phyloP scores from a whole-genome alignment of 345 rosid genomes.

The Syzygium oleosum region DNA sequence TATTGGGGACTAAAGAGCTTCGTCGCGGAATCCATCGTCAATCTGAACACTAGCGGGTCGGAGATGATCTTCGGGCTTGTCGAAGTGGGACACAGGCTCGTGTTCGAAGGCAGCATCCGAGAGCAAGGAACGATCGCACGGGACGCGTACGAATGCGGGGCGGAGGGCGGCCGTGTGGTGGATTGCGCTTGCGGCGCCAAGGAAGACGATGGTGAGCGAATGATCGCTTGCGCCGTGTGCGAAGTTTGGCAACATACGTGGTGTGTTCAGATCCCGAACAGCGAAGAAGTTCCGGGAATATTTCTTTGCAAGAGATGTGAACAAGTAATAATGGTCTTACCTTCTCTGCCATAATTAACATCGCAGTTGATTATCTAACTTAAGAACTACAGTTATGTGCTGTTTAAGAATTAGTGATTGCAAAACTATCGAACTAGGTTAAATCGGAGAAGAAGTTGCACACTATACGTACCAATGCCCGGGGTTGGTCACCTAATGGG shows the following conservation, averaged over 20 bases:
- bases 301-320: conserved; percentile 86
- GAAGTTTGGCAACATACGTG: conserved; percentile 87
- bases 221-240: conserved; percentile 79
- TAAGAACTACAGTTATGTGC: not conserved
- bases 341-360: conserved; percentile 40
- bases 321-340: conserved; percentile 46
- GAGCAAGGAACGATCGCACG: conserved; percentile 10
- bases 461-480: not conserved
- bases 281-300: conserved; percentile 58
- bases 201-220: conserved; percentile 80
- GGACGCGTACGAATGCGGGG: conserved; percentile 19
- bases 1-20: conserved; percentile 65
- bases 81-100: conserved; percentile 34
- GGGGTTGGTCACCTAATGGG: not conserved
- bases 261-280: conserved; percentile 61
- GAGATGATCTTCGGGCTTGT: conserved; percentile 31
- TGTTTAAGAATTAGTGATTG: not conserved
- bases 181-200: conserved; percentile 68
- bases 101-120: conserved; percentile 38
- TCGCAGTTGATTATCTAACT: not conserved
- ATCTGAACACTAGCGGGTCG: conserved; percentile 25
- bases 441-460: not conserved
- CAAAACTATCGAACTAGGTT: not conserved
- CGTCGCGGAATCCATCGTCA: conserved; percentile 23
- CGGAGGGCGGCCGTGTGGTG: conserved; percentile 13